Percentiles rank a stretch among this genome's conserved stretches.
Evolutionary conservation across 345 rosid genomes (phyloP).

Genomic region (Noccaea bulbosa): DNA sequence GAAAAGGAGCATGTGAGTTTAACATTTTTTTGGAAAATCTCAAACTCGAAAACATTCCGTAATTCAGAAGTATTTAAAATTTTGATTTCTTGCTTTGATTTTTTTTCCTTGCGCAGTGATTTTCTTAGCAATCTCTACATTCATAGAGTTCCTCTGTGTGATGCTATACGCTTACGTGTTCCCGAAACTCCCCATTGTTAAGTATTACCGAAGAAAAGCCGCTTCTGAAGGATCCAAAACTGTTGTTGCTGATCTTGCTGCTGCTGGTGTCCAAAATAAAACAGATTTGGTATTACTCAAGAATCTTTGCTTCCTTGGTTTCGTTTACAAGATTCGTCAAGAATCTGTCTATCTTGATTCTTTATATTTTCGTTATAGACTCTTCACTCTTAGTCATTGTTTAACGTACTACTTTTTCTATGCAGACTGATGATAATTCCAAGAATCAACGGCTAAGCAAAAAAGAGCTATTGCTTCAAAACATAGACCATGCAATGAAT

Average conservation of each 20-base stretch:
- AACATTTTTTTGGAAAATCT: background rate
- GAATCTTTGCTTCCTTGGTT: background rate
- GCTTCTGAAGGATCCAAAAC: constrained; percentile 89
- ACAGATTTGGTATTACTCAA: constrained; percentile 29
- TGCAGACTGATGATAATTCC: constrained; percentile 51
- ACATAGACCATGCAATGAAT: constrained; percentile 60
- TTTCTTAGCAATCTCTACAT: constrained; percentile 71
- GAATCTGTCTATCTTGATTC: background rate
- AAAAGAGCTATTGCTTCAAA: constrained; percentile 57
- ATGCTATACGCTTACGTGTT: constrained; percentile 65
- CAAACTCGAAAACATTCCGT: background rate
- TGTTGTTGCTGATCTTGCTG: constrained; percentile 80
- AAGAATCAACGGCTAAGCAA: constrained; percentile 55
- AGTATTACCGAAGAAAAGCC: constrained; percentile 72
- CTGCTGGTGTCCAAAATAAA: constrained; percentile 61
- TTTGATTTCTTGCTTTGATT: background rate
- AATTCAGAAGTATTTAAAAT: background rate
- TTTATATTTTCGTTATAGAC: background rate
- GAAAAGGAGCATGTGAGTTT: constrained; percentile 76
- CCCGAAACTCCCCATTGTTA: constrained; percentile 78
- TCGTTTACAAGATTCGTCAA: background rate
- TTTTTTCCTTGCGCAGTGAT: constrained; percentile 50
- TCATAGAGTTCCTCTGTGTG: constrained; percentile 63
- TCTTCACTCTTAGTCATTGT: background rate
- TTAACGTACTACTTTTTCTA: background rate